These are phyloP conservation scores for Otatea glauca DNA, from an alignment of 176 grass and related monocot genomes.

Conservation along the genomic window DNA sequence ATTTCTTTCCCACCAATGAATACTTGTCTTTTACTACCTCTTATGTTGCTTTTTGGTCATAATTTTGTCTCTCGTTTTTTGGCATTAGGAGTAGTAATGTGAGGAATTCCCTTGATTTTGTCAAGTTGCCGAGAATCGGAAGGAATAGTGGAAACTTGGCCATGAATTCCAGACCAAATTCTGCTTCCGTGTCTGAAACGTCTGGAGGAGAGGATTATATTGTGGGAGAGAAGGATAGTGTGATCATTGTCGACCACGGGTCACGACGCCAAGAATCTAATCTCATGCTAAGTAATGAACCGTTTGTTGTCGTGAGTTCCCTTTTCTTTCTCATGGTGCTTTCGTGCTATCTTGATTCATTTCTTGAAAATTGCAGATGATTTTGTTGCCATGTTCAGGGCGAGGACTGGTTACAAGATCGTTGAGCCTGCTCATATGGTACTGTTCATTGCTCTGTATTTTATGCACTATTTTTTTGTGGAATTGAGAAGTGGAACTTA, in stretches of 20 bases:
- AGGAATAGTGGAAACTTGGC: constrained; percentile 28
- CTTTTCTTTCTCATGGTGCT: background rate
- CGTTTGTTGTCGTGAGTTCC: background rate
- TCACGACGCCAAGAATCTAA: constrained; percentile 91
- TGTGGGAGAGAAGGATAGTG: constrained; percentile 64
- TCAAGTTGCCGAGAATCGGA: constrained; percentile 41
- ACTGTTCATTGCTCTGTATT: constrained; percentile 18
- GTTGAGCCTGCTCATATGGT: constrained; percentile 99
- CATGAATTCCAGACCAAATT: constrained; percentile 41
- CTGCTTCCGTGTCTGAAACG: background rate
- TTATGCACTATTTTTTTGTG: background rate
- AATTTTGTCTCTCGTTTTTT: constrained; percentile 6
- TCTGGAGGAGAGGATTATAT: constrained; percentile 30
- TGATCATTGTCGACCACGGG: constrained; percentile 92
- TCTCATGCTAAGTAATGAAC: constrained; percentile 79
- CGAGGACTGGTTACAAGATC: constrained; percentile 66
- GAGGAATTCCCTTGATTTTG: constrained; percentile 25
- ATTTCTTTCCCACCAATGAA: background rate
- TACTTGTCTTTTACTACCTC: constrained; percentile 8
- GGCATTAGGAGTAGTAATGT: constrained; percentile 45
- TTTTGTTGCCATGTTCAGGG: constrained; percentile 85
- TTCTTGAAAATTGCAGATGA: constrained; percentile 60
- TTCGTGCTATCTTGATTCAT: background rate
- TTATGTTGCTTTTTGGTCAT: background rate
- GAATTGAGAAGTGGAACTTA: background rate